Evolutionary conservation across 352 stramenopile species (phyloP).

Genomic region (Phytophthora sp.): DNA sequence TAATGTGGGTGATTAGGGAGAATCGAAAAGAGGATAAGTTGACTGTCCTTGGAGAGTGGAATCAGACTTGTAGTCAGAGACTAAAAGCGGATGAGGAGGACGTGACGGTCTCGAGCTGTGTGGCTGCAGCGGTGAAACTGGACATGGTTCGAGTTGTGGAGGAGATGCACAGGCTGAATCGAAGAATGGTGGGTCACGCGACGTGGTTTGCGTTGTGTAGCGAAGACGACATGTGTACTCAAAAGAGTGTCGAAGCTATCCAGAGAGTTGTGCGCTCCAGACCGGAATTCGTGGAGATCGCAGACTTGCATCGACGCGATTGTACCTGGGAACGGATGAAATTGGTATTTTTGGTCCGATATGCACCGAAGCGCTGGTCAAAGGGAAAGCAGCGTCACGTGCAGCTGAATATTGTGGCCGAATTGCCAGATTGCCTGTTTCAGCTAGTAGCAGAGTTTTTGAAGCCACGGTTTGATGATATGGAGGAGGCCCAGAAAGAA

Average conservation of each 20-base stretch:
- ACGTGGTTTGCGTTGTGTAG: slow-evolving; percentile 27
- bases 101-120: slow-evolving; percentile 18
- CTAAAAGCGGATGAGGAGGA: slow-evolving; percentile 3
- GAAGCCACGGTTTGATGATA: slow-evolving; percentile 30
- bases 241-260: not conserved
- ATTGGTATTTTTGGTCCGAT: slow-evolving; percentile 27
- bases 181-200: slow-evolving; percentile 19
- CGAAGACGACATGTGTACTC: not conserved
- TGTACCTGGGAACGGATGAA: slow-evolving; percentile 20
- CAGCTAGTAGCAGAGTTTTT: slow-evolving; percentile 20
- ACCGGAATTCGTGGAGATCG: slow-evolving; percentile 16
- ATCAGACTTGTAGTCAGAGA: slow-evolving; percentile 6
- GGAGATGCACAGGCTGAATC: slow-evolving; percentile 23
- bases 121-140: slow-evolving; percentile 4
- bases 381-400: not conserved
- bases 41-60: slow-evolving; percentile 18
- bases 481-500: slow-evolving; percentile 27
- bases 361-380: slow-evolving; percentile 1
- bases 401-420: slow-evolving; percentile 16
- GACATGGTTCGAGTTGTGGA: slow-evolving; percentile 16
- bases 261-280: not conserved
- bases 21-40: slow-evolving; percentile 13
- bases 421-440: slow-evolving; percentile 12
- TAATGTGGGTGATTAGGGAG: slow-evolving; percentile 4
- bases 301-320: slow-evolving; percentile 22